Evolutionary conservation across 345 rosid genomes (phyloP), one percentile per base, ranked within the genome.

Genomic region (Boechera divaricarpa): DNA sequence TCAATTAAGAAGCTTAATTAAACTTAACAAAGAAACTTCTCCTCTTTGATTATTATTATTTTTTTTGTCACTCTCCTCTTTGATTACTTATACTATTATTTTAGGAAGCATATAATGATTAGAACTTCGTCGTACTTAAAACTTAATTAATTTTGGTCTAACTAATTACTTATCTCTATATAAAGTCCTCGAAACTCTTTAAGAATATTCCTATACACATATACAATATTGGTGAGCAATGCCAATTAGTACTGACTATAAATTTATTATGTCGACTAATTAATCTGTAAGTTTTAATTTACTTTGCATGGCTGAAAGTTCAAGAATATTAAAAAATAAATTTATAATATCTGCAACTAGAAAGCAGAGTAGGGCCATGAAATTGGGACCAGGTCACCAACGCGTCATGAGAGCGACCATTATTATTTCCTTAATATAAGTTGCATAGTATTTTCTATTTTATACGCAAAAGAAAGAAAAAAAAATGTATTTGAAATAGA

Each of bases 331-430:
- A 16, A 33, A 47, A 70, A 16, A 36, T 11, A 9, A 52, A 9
- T 28, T 35, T 72, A 61, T 48, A 66, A 57, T 51, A 66, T 59
- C 41, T 67, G 73, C 74, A 72, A 72, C 57, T 78, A 67, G 64
- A 72, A 72, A 73, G 58, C 32, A 78, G 77, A 67, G 69, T 78
- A 59, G 63, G 73, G 64, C 42, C 74, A 51, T 66, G 69, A 44
- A 67, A 53, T 60, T 66, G 77, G 77, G 81, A 78, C 81, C 81
- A 72, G 77, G 69, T 66, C 77, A 78, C 77, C 81, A 72, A 73
- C 81, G 81, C 77, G 81, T 71, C 76, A 77, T 72, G 81, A 73
- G 59, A 59, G 63, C 77, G 73, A 71, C 76, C 38, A 63, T 59
- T 60, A 51, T 68, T 62, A 33, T 61, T 69, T 44, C 38, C 60